Evolutionary conservation across 192 early-diverging fungal genomes (phyloP).

Genomic region (Coemansia sp.): DNA sequence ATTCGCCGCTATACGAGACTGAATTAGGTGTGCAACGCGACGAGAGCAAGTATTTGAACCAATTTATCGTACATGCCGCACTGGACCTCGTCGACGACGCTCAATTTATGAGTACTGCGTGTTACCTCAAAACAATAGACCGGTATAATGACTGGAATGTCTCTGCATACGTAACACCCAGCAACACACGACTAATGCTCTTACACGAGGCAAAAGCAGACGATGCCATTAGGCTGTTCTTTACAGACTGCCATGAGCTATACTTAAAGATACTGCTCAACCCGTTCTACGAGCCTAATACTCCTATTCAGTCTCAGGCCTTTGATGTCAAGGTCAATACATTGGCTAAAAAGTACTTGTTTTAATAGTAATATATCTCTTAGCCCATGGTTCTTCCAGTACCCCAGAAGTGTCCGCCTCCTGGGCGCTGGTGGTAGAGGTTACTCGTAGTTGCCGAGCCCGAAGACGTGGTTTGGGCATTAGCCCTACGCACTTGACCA

Average conservation of each 20-base stretch:
- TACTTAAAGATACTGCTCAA: constrained; percentile 78
- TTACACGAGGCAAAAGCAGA: constrained; percentile 64
- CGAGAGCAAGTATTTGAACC: constrained; percentile 90
- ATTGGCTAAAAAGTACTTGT: constrained; percentile 77
- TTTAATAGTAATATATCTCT: constrained; percentile 14
- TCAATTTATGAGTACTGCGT: constrained; percentile 83
- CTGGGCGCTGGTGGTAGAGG: constrained; percentile 27
- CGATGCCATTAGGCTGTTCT: constrained; percentile 68
- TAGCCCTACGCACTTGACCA: constrained; percentile 37
- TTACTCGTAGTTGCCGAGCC: constrained; percentile 23
- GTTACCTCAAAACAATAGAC: constrained; percentile 94
- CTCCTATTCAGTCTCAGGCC: constrained; percentile 72
- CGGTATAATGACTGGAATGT: constrained; percentile 94
- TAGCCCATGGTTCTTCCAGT: constrained; percentile 54
- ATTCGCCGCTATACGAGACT: constrained; percentile 96
- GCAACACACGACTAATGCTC: constrained; percentile 72
- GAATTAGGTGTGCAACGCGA: constrained; percentile 68
- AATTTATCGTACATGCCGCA: constrained; percentile 96
- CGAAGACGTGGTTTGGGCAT: constrained; percentile 12
- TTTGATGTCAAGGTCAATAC: constrained; percentile 83
- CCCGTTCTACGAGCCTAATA: constrained; percentile 87
- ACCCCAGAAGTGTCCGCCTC: constrained; percentile 60
- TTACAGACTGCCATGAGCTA: constrained; percentile 30
- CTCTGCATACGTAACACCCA: constrained; percentile 89
- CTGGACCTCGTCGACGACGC: constrained; percentile 97